These are phyloP conservation scores for Thecamonas trahens DNA, from an alignment of 78 protist genomes.

Conservation along the genomic window DNA sequence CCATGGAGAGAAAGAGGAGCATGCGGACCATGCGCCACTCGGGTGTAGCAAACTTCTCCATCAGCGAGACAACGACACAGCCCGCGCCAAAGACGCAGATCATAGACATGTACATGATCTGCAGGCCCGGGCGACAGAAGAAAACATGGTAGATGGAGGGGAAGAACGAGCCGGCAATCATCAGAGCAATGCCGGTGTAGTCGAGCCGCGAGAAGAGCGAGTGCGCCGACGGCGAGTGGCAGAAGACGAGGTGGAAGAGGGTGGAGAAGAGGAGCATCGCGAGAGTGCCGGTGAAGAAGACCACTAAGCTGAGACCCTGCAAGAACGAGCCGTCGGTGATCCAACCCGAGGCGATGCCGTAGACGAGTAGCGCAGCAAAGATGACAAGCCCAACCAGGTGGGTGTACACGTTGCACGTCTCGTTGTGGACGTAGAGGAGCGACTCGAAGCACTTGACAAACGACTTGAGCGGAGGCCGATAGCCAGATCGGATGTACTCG, in stretches of 20 bases:
- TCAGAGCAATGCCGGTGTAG: constrained; percentile 13
- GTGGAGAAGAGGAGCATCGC: not conserved
- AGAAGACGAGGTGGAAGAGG: constrained; percentile 11
- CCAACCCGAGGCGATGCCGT: not conserved
- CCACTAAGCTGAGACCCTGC: not conserved
- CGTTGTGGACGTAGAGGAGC: constrained; percentile 13
- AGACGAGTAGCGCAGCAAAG: not conserved
- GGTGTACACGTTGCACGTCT: constrained; percentile 8
- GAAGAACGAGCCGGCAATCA: constrained; percentile 12
- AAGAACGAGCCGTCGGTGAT: not conserved
- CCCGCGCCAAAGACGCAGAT: not conserved
- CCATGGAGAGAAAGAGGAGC: not conserved
- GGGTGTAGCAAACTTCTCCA: not conserved
- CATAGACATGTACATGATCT: not conserved
- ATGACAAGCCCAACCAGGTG: not conserved
- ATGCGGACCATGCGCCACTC: not conserved
- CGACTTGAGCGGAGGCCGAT: not conserved
- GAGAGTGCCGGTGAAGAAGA: not conserved
- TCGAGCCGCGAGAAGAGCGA: not conserved
- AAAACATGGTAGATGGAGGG: constrained; percentile 16
- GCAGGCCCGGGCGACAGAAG: not conserved
- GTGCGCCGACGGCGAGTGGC: constrained; percentile 4
- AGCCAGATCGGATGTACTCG: not conserved
- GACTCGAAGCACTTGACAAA: not conserved
- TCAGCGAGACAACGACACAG: not conserved